Conservation (phyloP, 2,329 filamentous ascomycete genomes). For the Amylocarpus encephaloides region DNA sequence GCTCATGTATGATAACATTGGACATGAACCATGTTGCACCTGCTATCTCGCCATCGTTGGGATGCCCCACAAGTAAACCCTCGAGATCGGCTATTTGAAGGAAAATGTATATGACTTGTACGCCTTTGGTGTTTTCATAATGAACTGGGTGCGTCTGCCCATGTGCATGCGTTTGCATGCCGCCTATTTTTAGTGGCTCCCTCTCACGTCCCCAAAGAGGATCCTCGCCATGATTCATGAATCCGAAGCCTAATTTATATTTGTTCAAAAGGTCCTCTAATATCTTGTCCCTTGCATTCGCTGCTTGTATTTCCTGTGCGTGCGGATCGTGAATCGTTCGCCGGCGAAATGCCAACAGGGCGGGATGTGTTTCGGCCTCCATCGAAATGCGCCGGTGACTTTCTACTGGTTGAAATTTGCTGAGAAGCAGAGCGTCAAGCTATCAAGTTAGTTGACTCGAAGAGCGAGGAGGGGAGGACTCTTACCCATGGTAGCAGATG, state of each 20-base stretch:
- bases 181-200: too few species aligned
- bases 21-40: background rate
- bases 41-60: background rate
- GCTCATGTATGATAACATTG: background rate
- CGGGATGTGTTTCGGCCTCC: background rate
- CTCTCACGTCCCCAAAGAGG: too few species aligned
- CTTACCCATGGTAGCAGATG: background rate
- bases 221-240: constrained; percentile 12
- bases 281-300: background rate
- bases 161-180: too few species aligned
- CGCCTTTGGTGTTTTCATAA: too few species aligned
- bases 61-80: background rate
- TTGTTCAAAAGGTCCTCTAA: background rate
- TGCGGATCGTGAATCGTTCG: background rate
- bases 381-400: background rate
- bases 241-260: background rate
- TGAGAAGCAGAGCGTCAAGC: constrained; percentile 1
- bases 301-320: background rate
- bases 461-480: background rate
- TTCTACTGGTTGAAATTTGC: background rate
- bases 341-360: background rate
- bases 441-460: background rate
- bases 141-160: too few species aligned
- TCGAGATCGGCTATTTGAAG: background rate
- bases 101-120: too few species aligned